Evolutionary conservation across 768 basidiomycete genomes (phyloP).

Genomic region (Thelephora ganbajun): DNA sequence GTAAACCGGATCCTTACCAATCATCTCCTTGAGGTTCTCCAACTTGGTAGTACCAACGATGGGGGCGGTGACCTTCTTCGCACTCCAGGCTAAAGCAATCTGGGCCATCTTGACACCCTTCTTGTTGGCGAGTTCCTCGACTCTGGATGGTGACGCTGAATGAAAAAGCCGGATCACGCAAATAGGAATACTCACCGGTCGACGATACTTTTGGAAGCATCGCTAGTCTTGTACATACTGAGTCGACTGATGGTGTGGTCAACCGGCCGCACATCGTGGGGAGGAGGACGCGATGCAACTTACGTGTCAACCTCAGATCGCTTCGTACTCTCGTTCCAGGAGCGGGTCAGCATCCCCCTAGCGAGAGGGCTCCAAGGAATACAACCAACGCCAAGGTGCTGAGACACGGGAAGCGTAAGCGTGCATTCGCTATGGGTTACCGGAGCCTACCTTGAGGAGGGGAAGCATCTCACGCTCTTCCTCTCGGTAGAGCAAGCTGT

Average conservation of each 20-base stretch:
- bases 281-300: background rate
- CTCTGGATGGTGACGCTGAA: conserved; percentile 8
- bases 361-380: conserved; percentile 29
- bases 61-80: conserved; percentile 15
- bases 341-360: conserved; percentile 19
- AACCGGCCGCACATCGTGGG: background rate
- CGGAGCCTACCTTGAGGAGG: conserved; percentile 13
- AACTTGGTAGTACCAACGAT: conserved; percentile 17
- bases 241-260: conserved; percentile 2
- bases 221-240: conserved; percentile 5
- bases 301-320: conserved; percentile 15
- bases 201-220: conserved; percentile 7
- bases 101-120: conserved; percentile 29
- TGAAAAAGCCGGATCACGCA: background rate
- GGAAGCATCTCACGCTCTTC: conserved; percentile 32
- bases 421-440: background rate
- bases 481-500: conserved; percentile 30
- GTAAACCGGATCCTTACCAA: background rate
- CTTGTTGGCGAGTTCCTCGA: conserved; percentile 28
- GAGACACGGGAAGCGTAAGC: background rate
- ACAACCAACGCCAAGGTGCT: conserved; percentile 19
- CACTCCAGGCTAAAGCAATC: conserved; percentile 30
- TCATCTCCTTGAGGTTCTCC: conserved; percentile 4
- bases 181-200: conserved; percentile 5
- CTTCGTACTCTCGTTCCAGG: conserved; percentile 12